These are phyloP conservation scores for Globisporangium takayamanum DNA, from an alignment of 352 stramenopile genomes.

Conservation along the genomic window DNA sequence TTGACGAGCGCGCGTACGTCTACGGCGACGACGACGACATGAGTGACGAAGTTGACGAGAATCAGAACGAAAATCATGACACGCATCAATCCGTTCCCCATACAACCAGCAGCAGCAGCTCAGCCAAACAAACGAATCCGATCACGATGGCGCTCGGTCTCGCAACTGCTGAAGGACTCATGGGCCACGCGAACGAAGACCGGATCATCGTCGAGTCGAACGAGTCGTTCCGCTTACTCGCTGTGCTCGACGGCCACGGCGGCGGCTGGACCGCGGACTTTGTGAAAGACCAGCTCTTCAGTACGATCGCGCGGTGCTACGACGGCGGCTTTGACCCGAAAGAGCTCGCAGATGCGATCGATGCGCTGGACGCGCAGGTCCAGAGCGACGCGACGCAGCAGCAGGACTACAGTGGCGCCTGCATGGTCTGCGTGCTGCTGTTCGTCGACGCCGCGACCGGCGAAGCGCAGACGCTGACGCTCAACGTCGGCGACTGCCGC, in stretches of 20 bases:
- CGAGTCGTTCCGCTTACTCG: slow-evolving; percentile 53
- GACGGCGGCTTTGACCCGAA: slow-evolving; percentile 26
- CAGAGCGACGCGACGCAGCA: slow-evolving; percentile 24
- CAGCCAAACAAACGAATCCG: slow-evolving; percentile 18
- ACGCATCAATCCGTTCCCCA: not conserved
- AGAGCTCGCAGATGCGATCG: slow-evolving; percentile 30
- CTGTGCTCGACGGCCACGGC: slow-evolving; percentile 72
- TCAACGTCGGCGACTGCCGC: slow-evolving; percentile 76
- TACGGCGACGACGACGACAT: slow-evolving; percentile 1
- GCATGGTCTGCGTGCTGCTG: slow-evolving; percentile 49
- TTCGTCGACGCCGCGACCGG: slow-evolving; percentile 31
- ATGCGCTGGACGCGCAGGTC: slow-evolving; percentile 42
- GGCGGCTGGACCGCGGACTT: slow-evolving; percentile 52
- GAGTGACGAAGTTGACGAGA: slow-evolving; percentile 9
- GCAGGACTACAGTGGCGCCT: slow-evolving; percentile 62
- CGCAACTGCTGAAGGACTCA: slow-evolving; percentile 37
- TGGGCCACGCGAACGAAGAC: slow-evolving; percentile 65
- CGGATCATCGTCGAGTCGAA: slow-evolving; percentile 45
- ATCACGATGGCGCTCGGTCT: slow-evolving; percentile 37
- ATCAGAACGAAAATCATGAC: slow-evolving; percentile 4
- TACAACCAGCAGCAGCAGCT: not conserved
- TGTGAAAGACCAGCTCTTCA: slow-evolving; percentile 42
- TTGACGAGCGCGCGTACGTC: slow-evolving; percentile 11
- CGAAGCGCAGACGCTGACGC: slow-evolving; percentile 38
- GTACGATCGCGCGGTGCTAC: slow-evolving; percentile 36